Percentiles rank a stretch among this genome's conserved stretches.
Conservation (phyloP, 2,329 filamentous ascomycete genomes). For the Penicillium sp. region DNA sequence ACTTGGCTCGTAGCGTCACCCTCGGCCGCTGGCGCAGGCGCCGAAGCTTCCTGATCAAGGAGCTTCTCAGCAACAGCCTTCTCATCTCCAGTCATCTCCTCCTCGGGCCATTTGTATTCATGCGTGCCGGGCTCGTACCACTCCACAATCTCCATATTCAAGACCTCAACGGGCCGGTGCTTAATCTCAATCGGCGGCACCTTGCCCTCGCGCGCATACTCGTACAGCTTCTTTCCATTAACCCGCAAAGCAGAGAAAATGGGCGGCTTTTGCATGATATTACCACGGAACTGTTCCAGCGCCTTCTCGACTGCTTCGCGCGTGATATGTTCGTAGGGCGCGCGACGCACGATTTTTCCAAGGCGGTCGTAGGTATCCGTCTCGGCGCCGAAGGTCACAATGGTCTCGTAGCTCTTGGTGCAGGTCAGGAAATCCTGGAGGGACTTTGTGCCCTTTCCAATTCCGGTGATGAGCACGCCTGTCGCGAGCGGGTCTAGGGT, state of each 20-base stretch:
- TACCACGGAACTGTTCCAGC: slow-evolving; percentile 71
- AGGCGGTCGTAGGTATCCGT: slow-evolving; percentile 89
- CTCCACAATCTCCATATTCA: slow-evolving; percentile 75
- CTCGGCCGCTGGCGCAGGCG: slow-evolving; percentile 24
- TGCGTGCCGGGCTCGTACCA: slow-evolving; percentile 81
- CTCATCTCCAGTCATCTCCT: slow-evolving; percentile 73
- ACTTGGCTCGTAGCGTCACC: slow-evolving; percentile 29
- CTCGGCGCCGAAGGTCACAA: slow-evolving; percentile 84
- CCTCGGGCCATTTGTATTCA: slow-evolving; percentile 71
- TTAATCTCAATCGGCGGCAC: slow-evolving; percentile 82
- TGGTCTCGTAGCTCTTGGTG: slow-evolving; percentile 89
- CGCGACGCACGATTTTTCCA: slow-evolving; percentile 76
- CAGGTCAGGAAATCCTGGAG: slow-evolving; percentile 77
- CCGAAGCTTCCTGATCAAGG: slow-evolving; percentile 40
- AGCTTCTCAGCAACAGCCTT: slow-evolving; percentile 72
- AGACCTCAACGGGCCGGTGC: slow-evolving; percentile 73
- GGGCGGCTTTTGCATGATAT: slow-evolving; percentile 84
- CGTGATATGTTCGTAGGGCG: slow-evolving; percentile 77
- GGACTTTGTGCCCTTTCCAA: slow-evolving; percentile 83
- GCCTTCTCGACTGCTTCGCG: slow-evolving; percentile 73
- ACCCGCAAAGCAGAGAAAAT: slow-evolving; percentile 92
- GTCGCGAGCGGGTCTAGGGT: slow-evolving; percentile 93
- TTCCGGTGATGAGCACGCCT: slow-evolving; percentile 83
- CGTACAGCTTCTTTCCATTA: slow-evolving; percentile 90
- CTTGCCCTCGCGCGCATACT: slow-evolving; percentile 89